A percentile compares a stretch with the other conserved stretches of the same genome.
Evolutionary conservation across 768 basidiomycete genomes (phyloP).

Genomic region (Calocybe gangraenosa): DNA sequence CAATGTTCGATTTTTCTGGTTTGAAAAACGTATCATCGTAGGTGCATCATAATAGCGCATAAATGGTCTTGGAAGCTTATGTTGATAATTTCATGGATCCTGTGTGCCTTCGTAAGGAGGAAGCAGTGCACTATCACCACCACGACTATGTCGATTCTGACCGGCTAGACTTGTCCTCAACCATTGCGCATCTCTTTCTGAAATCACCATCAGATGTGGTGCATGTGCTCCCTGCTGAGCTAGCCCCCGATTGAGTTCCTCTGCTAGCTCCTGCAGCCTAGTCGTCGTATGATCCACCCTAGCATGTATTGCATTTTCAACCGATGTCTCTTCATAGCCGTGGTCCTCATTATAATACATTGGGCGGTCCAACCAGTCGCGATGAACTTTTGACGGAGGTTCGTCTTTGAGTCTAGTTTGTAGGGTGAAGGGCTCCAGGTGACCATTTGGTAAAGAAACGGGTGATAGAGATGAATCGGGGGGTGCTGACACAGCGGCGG

Average conservation of each 20-base stretch:
- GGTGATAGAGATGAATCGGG: not conserved
- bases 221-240: not conserved
- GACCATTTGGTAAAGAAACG: not conserved
- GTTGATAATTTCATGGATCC: too few relatives aligned
- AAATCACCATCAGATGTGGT: not conserved
- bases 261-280: not conserved
- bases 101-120: too few relatives aligned
- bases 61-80: too few relatives aligned
- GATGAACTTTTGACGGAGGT: not conserved
- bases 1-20: too few relatives aligned
- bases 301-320: not conserved
- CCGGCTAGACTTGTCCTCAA: too few relatives aligned
- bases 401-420: not conserved
- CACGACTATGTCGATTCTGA: too few relatives aligned
- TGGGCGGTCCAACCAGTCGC: too few relatives aligned
- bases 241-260: conserved; percentile 1
- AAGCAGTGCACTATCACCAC: too few relatives aligned
- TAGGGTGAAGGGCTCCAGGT: not conserved
- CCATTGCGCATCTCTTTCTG: too few relatives aligned
- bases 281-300: not conserved
- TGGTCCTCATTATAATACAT: too few relatives aligned
- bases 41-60: too few relatives aligned
- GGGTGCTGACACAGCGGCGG: not conserved
- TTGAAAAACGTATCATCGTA: too few relatives aligned
- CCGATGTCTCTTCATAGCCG: not conserved